phyloP scores from a whole-genome alignment of 306 rosid genomes.

The Quercus alba region DNA sequence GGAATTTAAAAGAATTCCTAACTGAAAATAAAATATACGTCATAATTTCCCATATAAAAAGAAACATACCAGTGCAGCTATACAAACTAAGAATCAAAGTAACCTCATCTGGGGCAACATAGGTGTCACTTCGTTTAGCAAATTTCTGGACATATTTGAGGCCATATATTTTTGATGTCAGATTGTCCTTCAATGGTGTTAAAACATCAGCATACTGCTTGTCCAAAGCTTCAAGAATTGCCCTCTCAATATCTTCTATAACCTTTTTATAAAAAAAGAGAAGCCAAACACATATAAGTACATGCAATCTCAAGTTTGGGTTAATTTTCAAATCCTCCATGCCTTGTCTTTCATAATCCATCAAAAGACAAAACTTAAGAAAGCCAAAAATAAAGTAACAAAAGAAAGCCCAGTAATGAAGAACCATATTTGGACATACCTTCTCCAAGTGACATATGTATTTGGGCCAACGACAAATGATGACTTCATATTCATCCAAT shows the following conservation, averaged over 20 bases:
- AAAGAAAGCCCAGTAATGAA: not conserved
- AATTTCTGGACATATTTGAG: conserved; percentile 32
- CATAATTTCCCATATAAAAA: not conserved
- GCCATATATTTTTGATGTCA: conserved; percentile 32
- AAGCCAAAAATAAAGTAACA: not conserved
- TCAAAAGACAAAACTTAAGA: not conserved
- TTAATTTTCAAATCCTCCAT: not conserved
- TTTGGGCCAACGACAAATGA: conserved; percentile 34
- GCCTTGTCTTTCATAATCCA: not conserved
- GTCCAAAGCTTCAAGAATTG: conserved; percentile 28
- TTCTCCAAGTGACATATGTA: conserved; percentile 25
- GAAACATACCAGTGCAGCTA: not conserved
- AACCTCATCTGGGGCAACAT: conserved; percentile 33
- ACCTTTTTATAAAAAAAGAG: conserved; percentile 2
- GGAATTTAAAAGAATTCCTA: conserved; percentile 30
- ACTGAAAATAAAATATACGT: not conserved
- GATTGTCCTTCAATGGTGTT: conserved; percentile 24
- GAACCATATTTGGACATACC: conserved; percentile 13
- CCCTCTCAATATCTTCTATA: conserved; percentile 34
- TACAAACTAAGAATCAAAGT: not conserved
- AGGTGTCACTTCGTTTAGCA: conserved; percentile 20
- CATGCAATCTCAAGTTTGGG: not conserved
- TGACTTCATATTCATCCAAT: conserved; percentile 28
- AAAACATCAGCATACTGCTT: conserved; percentile 29
- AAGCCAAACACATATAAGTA: not conserved